Evolutionary conservation across 2,329 filamentous ascomycete species (phyloP), one percentile per base, ranked within the genome.

Genomic region (Chaetomium strumarium): DNA sequence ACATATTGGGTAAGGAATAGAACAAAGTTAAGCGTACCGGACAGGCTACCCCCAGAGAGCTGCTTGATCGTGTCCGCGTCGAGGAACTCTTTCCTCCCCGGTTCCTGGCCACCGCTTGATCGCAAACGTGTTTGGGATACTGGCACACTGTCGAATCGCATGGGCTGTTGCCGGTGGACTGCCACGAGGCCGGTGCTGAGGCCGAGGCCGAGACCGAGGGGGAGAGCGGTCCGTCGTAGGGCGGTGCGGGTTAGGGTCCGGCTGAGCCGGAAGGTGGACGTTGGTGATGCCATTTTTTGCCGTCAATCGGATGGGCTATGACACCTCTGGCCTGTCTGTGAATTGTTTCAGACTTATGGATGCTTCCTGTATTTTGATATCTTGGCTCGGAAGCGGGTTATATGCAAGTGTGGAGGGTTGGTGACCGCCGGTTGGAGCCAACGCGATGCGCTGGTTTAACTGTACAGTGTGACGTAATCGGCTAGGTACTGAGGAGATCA

Each of bases 21-120:
- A 17, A 30, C 14, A 17, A 42, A 11, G 43, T 38, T 5, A 48
- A 20, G 30, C 33, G 17, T 57, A 80, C 77, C 78, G 19, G 73
- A 59, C n/a, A 81, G 54, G 57, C 78, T 80, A 3, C 79, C 78
- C 17, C 74, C 71, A 1, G 77, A 79, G n/a, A 81, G 62, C 64
- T 81, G 76, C 51, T 67, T 70, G 47, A 77, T 69, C 5, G 72
- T 59, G 40, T 66, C 68, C 0, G 69, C 62, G 48, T 68, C 60
- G 38, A 72, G 58, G 24, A 54, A 48, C 1, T 58, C 60, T n/a
- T 60, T 58, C 12, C 50, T 46, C 24, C 31, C 53, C 46, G 44
- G 12, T 2, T 45, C 13, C 1, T 19, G 24, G 1, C 20, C 33
- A 16, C 40, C 49, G 39, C 45, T 56, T n/a, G 60, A 34, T 19